Percentiles rank a stretch among this genome's conserved stretches.
Conservation (phyloP, 2,329 filamentous ascomycete genomes). For the Curvularia sp. region DNA sequence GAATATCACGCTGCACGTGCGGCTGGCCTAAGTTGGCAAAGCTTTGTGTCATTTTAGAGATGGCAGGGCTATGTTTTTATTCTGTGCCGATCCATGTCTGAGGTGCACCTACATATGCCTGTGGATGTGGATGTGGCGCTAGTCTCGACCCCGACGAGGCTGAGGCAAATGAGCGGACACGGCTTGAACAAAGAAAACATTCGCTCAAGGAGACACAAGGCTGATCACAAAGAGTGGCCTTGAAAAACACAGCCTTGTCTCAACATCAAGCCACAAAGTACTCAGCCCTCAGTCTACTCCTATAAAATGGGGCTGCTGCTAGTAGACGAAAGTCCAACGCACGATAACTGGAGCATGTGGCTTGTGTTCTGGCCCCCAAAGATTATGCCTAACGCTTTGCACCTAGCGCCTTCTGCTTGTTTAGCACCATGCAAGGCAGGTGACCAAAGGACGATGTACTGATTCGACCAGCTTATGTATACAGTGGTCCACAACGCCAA, state of each 20-base stretch:
- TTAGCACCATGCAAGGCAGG: not conserved
- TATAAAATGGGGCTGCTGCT: not conserved
- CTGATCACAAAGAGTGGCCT: not conserved
- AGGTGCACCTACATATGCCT: not conserved
- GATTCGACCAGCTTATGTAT: conserved; percentile 8
- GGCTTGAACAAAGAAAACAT: not conserved
- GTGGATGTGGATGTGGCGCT: not conserved
- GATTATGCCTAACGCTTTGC: not conserved
- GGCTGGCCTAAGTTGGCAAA: not conserved
- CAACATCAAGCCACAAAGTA: not conserved
- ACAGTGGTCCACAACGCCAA: conserved; percentile 84
- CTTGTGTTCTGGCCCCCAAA: conserved; percentile 2
- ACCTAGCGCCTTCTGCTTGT: not conserved
- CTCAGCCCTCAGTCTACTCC: not conserved
- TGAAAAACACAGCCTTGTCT: not conserved
- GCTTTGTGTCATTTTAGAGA: not conserved
- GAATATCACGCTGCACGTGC: not conserved
- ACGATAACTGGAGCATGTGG: not conserved
- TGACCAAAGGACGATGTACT: conserved; percentile 9
- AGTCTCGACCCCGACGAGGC: not conserved
- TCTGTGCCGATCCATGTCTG: not conserved
- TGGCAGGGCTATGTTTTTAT: not conserved
- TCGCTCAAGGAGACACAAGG: not conserved
- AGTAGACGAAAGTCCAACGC: not conserved
- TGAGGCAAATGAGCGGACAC: not conserved